A percentile compares a stretch with the other conserved stretches of the same genome.
Conservation (phyloP, 169 alveolate species). For the Plasmodium ovale region DNA sequence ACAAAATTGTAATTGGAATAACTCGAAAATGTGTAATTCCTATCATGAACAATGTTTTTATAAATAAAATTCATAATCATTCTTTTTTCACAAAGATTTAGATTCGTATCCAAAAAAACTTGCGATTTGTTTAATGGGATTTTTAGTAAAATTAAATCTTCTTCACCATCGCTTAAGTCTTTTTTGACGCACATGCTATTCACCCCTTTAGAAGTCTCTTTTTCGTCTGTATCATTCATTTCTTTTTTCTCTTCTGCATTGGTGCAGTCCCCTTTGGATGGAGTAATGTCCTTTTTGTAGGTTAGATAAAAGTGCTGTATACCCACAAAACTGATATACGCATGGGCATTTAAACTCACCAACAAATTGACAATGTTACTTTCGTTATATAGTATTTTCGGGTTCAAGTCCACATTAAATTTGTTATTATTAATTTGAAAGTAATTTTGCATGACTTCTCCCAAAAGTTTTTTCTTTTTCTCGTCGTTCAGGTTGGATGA, state of each 20-base stretch:
- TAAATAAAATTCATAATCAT: slow-evolving; percentile 71
- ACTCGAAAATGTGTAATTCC: slow-evolving; percentile 50
- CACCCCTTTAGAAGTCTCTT: neutral
- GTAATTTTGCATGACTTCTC: slow-evolving; percentile 36
- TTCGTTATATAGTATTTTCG: slow-evolving; percentile 61
- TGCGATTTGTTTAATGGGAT: slow-evolving; percentile 66
- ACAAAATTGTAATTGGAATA: slow-evolving; percentile 44
- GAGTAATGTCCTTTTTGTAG: neutral
- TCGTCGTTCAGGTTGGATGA: neutral
- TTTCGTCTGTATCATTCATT: neutral
- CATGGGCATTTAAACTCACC: slow-evolving; percentile 42
- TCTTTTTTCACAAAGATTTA: slow-evolving; percentile 59
- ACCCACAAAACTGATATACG: slow-evolving; percentile 50
- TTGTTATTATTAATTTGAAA: slow-evolving; percentile 45
- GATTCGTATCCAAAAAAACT: slow-evolving; percentile 48
- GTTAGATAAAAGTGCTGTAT: slow-evolving; percentile 56
- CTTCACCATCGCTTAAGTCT: neutral
- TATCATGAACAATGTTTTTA: slow-evolving; percentile 56
- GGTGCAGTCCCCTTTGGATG: neutral
- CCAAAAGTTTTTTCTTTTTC: slow-evolving; percentile 11
- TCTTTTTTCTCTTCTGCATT: neutral
- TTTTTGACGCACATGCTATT: neutral
- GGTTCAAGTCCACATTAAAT: slow-evolving; percentile 60
- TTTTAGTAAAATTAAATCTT: slow-evolving; percentile 48
- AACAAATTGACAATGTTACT: slow-evolving; percentile 39